Base-by-base conservation (phyloP, 768 basidiomycete species). In the Inosperma sp. region DNA sequence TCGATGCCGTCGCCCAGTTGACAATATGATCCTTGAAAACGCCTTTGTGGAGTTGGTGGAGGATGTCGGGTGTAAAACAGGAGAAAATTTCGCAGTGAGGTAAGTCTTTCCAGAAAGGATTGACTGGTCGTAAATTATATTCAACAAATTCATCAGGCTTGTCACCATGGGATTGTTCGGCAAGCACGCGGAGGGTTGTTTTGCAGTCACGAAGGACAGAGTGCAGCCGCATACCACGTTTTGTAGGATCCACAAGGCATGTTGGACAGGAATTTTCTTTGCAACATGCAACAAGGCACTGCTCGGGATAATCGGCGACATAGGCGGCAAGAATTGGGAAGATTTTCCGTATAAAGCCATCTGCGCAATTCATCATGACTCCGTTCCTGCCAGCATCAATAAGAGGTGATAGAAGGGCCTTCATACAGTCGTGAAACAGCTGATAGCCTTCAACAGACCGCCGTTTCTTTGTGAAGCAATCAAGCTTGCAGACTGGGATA, bases 11-110 rank as follows among this genome's bases (percentile, higher is more conserved):
- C n/a, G 12, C 57, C 75, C 72, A 77, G 5, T 59, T 62, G 1
- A 69, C 62, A 3, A 73, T 31, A 43, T 76, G 74, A 44, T 75
- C 68, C 41, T 73, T 73, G 64, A 77, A 72, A 3, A 75, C 52
- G 0, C 77, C 77, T 52, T 78, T 72, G 57, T 77, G 68, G 0
- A 78, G 60, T 53, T 77, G 74, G 33, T 48, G 47, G 8, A 78
- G 68, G 23, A 76, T 35, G 55, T 78, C 69, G 3, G 77, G 75
- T 0, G 72, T 72, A 22, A 79, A 55, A 16, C 52, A 63, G 0
- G 31, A 1, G 56, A 70, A 72, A 25, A 77, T 76, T 46, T 75
- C 53, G 49, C 49, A 49, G 52, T 69, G 62, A 0, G 71, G 73
- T 12, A 77, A 54, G 33, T 72, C 54, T 2, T 26, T 35, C 75